Base-by-base conservation (phyloP, 371 early-diverging fungal genomes). In the Mucor irregularis region DNA sequence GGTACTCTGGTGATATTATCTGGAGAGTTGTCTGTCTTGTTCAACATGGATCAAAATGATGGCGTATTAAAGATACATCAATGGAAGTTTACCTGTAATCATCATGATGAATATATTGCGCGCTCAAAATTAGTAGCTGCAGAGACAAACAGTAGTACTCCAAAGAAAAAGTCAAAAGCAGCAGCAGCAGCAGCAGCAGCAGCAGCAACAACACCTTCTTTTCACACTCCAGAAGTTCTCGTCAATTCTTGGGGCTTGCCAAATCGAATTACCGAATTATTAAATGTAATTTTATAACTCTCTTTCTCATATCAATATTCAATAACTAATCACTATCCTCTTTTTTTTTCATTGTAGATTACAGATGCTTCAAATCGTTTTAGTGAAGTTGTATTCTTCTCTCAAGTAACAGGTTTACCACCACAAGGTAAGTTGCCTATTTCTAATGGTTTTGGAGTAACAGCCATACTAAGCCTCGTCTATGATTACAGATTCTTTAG, bases 351-450 rank as follows among this genome's bases (percentile, higher is more conserved):
- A n/a, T n/a, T 37, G 8, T 39, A 42, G 42, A 42, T 42, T 11
- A 25, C 24, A 10, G 42, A 42, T 24, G 21, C 17, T 6, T 42
- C 42, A 4, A 24, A 19, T 42, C 42, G 42, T 9, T 6, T 42
- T 11, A 14, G 42, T 42, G 42, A 42, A 42, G 24, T 42, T 11
- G 42, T 25, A 4, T 42, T 42, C 17, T 42, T 42, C 24, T 42
- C 42, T 19, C 42, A 24, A 24, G 42, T 42, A 19, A 42, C 42
- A 11, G 42, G 42, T 42, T 25, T 24, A 42, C 21, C 7, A 11
- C 42, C 42, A 21, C 21, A 42, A 22, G 42, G 42, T 42, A 42
- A 42, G n/a, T n/a, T n/a, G n/a, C n/a, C n/a, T n/a, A n/a, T n/a
- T n/a, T n/a, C n/a, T n/a, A n/a, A n/a, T n/a, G n/a, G n/a, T n/a